Percentiles rank a stretch among this genome's conserved stretches.
Conservation (phyloP, 129 eudicot species). For the Dittrichia graveolens region DNA sequence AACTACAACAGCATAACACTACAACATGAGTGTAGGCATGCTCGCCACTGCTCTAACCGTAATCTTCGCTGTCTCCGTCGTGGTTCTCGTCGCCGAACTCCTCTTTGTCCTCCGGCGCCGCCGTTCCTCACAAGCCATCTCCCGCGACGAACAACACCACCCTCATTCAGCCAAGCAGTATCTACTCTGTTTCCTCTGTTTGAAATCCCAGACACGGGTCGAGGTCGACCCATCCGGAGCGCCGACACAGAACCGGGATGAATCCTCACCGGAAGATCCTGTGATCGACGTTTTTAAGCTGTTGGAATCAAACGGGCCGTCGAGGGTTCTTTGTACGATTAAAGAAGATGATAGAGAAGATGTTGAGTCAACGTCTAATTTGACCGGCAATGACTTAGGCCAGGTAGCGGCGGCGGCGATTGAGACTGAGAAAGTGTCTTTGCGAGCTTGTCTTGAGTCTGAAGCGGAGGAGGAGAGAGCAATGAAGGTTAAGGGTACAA, state of each 20-base stretch:
- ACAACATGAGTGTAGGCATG: constrained; percentile 42
- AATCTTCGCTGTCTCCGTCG: constrained; percentile 48
- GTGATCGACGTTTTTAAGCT: constrained; percentile 54
- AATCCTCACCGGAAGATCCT: constrained; percentile 24
- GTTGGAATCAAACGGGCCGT: constrained; percentile 44
- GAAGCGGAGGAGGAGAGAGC: constrained; percentile 26
- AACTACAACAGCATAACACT: neutral
- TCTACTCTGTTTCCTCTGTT: constrained; percentile 43
- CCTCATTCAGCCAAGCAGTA: constrained; percentile 32
- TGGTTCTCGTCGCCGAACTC: constrained; percentile 54
- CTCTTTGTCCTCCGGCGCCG: constrained; percentile 63
- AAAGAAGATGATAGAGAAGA: constrained; percentile 77
- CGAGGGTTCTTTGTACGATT: constrained; percentile 65
- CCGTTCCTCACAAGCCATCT: constrained; percentile 18
- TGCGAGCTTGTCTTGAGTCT: constrained; percentile 35
- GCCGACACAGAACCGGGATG: neutral
- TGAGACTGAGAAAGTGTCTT: constrained; percentile 22
- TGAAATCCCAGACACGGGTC: constrained; percentile 41
- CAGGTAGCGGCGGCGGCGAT: neutral
- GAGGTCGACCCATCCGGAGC: constrained; percentile 45
- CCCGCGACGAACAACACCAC: neutral
- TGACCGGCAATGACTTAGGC: constrained; percentile 18
- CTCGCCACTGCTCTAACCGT: constrained; percentile 53
- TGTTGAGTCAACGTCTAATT: constrained; percentile 32
- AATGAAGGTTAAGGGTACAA: constrained; percentile 21